These are phyloP conservation scores for Phaeophleospora eucalypticola DNA, from an alignment of 2,329 filamentous ascomycete genomes.

Conservation along the genomic window DNA sequence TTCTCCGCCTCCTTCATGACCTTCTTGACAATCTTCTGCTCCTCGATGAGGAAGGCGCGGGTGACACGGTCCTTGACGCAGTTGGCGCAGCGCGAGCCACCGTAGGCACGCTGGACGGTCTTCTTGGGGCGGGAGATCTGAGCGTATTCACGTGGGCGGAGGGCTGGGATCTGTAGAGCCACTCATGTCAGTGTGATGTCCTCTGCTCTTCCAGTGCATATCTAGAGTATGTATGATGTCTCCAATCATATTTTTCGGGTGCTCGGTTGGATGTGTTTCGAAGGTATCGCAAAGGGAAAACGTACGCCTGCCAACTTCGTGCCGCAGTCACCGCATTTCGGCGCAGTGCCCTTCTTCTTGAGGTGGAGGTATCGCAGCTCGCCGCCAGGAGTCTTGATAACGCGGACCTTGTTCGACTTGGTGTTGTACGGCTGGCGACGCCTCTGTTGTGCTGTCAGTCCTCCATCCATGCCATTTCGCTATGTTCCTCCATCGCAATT, in stretches of 20 bases:
- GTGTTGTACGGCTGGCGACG: slow-evolving; percentile 80
- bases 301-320: slow-evolving; percentile 96
- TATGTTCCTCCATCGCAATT: slow-evolving; percentile 2
- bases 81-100: slow-evolving; percentile 96
- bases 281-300: slow-evolving; percentile 34
- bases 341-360: slow-evolving; percentile 98
- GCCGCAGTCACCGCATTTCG: slow-evolving; percentile 99
- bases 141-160: slow-evolving; percentile 96
- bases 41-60: slow-evolving; percentile 98
- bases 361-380: slow-evolving; percentile 95
- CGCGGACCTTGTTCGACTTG: slow-evolving; percentile 90
- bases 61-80: slow-evolving; percentile 98
- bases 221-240: not conserved
- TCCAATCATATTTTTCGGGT: not conserved
- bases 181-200: slow-evolving; percentile 16
- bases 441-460: slow-evolving; percentile 39
- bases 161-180: slow-evolving; percentile 72
- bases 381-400: slow-evolving; percentile 95
- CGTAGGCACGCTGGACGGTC: slow-evolving; percentile 97
- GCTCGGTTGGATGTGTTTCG: not conserved
- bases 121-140: slow-evolving; percentile 98
- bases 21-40: slow-evolving; percentile 99
- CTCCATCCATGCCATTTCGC: slow-evolving; percentile 1
- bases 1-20: slow-evolving; percentile 96
- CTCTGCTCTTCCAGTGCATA: not conserved